These are phyloP conservation scores for Plectosphaerella sp. DNA, from an alignment of 2,329 filamentous ascomycete genomes.

Conservation along the genomic window DNA sequence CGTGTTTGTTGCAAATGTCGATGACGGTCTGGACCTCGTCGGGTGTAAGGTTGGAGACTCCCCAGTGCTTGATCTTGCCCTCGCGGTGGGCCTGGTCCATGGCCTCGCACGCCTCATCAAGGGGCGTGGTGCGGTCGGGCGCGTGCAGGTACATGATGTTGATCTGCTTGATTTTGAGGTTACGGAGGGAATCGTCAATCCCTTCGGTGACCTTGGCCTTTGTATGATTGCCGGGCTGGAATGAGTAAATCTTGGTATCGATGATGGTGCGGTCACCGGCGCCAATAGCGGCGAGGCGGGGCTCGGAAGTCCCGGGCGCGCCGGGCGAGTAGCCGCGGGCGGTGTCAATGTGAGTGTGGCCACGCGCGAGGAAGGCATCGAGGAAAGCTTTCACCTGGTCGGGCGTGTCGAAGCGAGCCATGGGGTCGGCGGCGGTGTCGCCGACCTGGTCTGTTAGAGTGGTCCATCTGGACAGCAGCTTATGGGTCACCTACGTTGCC, in stretches of 20 bases:
- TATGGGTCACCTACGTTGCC: background rate
- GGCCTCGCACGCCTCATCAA: slow-evolving; percentile 33
- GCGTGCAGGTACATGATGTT: slow-evolving; percentile 37
- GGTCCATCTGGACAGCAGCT: background rate
- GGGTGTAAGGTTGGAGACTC: slow-evolving; percentile 39
- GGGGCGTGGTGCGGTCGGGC: slow-evolving; percentile 36
- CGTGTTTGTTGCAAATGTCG: slow-evolving; percentile 34
- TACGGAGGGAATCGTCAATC: slow-evolving; percentile 25
- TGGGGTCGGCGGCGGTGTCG: slow-evolving; percentile 3
- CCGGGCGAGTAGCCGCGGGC: slow-evolving; percentile 23
- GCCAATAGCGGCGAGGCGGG: slow-evolving; percentile 19
- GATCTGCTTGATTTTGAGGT: slow-evolving; percentile 18
- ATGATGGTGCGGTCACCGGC: slow-evolving; percentile 24
- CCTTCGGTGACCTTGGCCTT: slow-evolving; percentile 19
- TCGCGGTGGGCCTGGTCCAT: slow-evolving; percentile 34
- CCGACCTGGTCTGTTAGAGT: slow-evolving; percentile 7
- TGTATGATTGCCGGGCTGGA: slow-evolving; percentile 19
- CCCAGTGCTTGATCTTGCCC: slow-evolving; percentile 40
- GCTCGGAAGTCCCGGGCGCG: slow-evolving; percentile 22
- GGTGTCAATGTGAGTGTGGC: slow-evolving; percentile 24
- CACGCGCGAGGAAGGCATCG: slow-evolving; percentile 17
- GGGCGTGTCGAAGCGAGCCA: slow-evolving; percentile 10
- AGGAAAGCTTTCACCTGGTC: slow-evolving; percentile 18
- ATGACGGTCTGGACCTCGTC: slow-evolving; percentile 37
- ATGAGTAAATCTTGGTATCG: slow-evolving; percentile 28